phyloP scores from a whole-genome alignment of 2,329 filamentous ascomycete species.

The Claviceps paspali region DNA sequence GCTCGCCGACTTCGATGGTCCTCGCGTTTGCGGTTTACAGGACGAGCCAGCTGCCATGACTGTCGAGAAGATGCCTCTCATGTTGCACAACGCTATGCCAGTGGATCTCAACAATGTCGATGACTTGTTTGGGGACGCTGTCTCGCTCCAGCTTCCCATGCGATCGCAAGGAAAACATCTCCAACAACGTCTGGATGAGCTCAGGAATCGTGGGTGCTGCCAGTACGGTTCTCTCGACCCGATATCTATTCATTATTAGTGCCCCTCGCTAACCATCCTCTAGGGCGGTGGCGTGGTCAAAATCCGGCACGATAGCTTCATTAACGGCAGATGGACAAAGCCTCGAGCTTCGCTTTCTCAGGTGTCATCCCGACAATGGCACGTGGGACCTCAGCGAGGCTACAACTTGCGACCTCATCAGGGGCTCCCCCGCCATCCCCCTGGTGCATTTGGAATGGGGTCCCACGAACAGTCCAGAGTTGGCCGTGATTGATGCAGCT shows the following conservation, averaged over 20 bases:
- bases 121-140: slow-evolving; percentile 62
- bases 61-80: slow-evolving; percentile 27
- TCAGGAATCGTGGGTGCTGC: slow-evolving; percentile 61
- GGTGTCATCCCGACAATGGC: slow-evolving; percentile 51
- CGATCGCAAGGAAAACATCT: slow-evolving; percentile 40
- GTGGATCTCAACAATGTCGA: slow-evolving; percentile 46
- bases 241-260: background rate
- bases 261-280: slow-evolving; percentile 1
- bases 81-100: slow-evolving; percentile 28
- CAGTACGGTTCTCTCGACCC: slow-evolving; percentile 43
- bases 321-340: slow-evolving; percentile 57
- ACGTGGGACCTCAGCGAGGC: slow-evolving; percentile 64
- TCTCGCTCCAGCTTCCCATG: slow-evolving; percentile 40
- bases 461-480: slow-evolving; percentile 52
- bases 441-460: slow-evolving; percentile 78
- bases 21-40: background rate
- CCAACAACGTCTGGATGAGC: slow-evolving; percentile 58
- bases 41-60: slow-evolving; percentile 13
- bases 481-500: slow-evolving; percentile 67
- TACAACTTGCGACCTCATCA: slow-evolving; percentile 45
- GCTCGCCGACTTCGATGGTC: background rate
- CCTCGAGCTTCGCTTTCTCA: slow-evolving; percentile 59
- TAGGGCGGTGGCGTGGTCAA: slow-evolving; percentile 79
- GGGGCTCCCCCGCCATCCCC: slow-evolving; percentile 45
- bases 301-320: slow-evolving; percentile 68